A percentile compares a stretch with the other conserved stretches of the same genome.
These are phyloP conservation scores for Furcasterigmium furcatum DNA, from an alignment of 2,329 filamentous ascomycete species.

Conservation along the genomic window DNA sequence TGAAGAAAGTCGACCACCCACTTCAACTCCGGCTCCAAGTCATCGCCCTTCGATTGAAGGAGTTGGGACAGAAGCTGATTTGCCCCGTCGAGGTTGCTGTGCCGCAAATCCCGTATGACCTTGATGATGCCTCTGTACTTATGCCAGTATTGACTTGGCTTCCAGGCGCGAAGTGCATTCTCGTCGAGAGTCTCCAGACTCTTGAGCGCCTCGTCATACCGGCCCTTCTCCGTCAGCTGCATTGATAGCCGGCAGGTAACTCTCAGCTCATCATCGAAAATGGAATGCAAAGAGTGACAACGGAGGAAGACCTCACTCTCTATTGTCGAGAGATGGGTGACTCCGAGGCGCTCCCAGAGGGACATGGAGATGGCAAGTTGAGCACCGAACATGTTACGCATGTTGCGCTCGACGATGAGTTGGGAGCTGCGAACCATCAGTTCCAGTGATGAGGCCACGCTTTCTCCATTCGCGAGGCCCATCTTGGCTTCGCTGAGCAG, in stretches of 20 bases:
- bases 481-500: slow-evolving; percentile 84
- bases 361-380: slow-evolving; percentile 71
- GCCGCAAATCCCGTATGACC: slow-evolving; percentile 59
- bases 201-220: slow-evolving; percentile 63
- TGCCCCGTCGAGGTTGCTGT: slow-evolving; percentile 48
- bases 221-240: slow-evolving; percentile 59
- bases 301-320: slow-evolving; percentile 72
- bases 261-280: slow-evolving; percentile 76
- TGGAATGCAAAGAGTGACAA: slow-evolving; percentile 58
- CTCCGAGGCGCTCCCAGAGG: slow-evolving; percentile 73
- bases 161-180: slow-evolving; percentile 67
- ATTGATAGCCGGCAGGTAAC: slow-evolving; percentile 66
- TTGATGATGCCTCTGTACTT: slow-evolving; percentile 66
- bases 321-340: slow-evolving; percentile 49
- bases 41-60: slow-evolving; percentile 45
- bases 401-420: slow-evolving; percentile 72
- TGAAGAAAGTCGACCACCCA: slow-evolving; percentile 49
- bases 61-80: slow-evolving; percentile 48
- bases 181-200: slow-evolving; percentile 45
- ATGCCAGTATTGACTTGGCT: slow-evolving; percentile 71
- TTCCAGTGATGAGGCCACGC: slow-evolving; percentile 64
- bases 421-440: slow-evolving; percentile 80
- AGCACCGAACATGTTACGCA: slow-evolving; percentile 69
- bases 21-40: slow-evolving; percentile 49
- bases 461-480: slow-evolving; percentile 67